A percentile compares a stretch with the other conserved stretches of the same genome.
Evolutionary conservation across 768 basidiomycete genomes (phyloP).

Genomic region (Lactifluus rugatus): DNA sequence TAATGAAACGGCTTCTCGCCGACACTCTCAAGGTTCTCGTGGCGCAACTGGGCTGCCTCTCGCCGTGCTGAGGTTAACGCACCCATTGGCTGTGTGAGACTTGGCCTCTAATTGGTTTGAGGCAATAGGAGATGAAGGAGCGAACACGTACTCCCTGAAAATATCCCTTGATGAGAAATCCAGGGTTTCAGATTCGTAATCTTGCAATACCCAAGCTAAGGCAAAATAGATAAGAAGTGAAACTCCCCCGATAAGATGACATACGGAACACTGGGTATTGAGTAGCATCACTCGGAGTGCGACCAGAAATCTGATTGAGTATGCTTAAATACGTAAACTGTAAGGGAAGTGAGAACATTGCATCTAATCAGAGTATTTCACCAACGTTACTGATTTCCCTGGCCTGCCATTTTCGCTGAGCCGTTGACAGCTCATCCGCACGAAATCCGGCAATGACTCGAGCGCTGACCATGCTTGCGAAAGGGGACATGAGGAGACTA

Average conservation of each 20-base stretch:
- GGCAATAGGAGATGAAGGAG: neutral
- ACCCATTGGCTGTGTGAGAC: constrained; percentile 84
- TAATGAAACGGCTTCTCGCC: constrained; percentile 86
- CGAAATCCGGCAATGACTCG: constrained; percentile 41
- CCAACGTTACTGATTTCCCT: constrained; percentile 87
- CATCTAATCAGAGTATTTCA: neutral
- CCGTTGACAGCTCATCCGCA: constrained; percentile 53
- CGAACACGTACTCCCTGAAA: constrained; percentile 54
- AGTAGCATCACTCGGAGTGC: constrained; percentile 90
- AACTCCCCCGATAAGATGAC: constrained; percentile 22
- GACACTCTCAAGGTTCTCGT: constrained; percentile 65
- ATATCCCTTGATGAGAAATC: constrained; percentile 52
- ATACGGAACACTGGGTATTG: constrained; percentile 88
- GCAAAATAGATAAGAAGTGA: neutral
- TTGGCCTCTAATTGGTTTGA: neutral
- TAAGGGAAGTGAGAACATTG: constrained; percentile 1
- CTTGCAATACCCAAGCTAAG: constrained; percentile 80
- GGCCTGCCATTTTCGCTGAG: constrained; percentile 78
- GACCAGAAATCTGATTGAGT: constrained; percentile 84
- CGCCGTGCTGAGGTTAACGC: constrained; percentile 66
- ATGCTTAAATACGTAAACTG: constrained; percentile 87
- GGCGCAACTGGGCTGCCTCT: constrained; percentile 68
- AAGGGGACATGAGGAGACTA: constrained; percentile 44
- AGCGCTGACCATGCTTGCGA: constrained; percentile 43
- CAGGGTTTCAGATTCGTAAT: constrained; percentile 65